Evolutionary conservation across 108 stramenopile species (phyloP).

Genomic region (Pseudonitzschia pungens): DNA sequence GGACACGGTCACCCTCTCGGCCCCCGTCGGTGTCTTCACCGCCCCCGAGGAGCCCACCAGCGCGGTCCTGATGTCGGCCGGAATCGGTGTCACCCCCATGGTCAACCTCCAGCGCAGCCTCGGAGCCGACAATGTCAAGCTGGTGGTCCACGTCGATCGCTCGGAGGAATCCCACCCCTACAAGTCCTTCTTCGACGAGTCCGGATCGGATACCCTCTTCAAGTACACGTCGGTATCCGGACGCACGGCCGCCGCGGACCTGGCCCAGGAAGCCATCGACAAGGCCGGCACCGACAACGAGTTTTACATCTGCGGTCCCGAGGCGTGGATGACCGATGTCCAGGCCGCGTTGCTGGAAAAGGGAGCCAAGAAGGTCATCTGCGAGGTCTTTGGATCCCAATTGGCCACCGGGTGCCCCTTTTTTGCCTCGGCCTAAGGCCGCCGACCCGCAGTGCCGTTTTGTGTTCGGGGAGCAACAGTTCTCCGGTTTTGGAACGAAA

Average conservation of each 20-base stretch:
- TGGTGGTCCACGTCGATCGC: conserved; percentile 1
- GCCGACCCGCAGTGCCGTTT: too few relatives aligned
- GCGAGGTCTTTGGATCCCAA: conserved; percentile 26
- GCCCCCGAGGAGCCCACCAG: not conserved
- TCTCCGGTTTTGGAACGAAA: too few relatives aligned
- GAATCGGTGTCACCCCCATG: conserved; percentile 24
- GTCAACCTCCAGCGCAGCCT: conserved; percentile 1
- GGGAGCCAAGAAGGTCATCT: conserved; percentile 22
- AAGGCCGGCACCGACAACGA: conserved; percentile 6
- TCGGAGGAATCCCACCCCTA: not conserved
- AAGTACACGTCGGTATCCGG: conserved; percentile 7
- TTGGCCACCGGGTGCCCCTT: conserved; percentile 23
- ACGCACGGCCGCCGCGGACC: not conserved
- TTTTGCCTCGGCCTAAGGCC: not conserved
- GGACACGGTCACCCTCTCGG: conserved; percentile 2
- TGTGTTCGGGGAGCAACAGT: too few relatives aligned
- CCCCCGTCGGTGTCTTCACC: conserved; percentile 16
- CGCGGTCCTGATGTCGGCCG: conserved; percentile 4
- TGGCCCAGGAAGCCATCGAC: not conserved
- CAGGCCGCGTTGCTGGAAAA: not conserved
- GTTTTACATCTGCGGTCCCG: conserved; percentile 14
- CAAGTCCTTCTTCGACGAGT: conserved; percentile 5
- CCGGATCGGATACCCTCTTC: not conserved
- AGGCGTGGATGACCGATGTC: not conserved
- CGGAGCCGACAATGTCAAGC: not conserved